Evolutionary conservation across 2,329 filamentous ascomycete species (phyloP).

Genomic region (Paramyrothecium roridum): DNA sequence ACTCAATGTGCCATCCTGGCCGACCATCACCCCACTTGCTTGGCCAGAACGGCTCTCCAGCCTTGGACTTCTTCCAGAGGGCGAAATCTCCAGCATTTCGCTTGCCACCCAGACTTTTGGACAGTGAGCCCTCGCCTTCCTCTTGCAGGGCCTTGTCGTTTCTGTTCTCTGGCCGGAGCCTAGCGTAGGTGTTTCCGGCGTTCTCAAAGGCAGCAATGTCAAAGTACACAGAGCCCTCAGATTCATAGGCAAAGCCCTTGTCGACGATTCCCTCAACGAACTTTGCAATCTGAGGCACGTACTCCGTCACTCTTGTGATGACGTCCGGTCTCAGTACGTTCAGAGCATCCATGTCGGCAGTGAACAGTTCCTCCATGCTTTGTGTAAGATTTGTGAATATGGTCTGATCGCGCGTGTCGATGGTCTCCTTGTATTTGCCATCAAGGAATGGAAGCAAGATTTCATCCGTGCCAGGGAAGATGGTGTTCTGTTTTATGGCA

Average conservation of each 20-base stretch:
- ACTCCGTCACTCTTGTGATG: constrained; percentile 88
- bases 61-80: constrained; percentile 89
- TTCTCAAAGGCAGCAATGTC: constrained; percentile 85
- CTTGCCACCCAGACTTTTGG: constrained; percentile 62
- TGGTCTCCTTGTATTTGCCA: constrained; percentile 57
- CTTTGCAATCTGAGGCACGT: constrained; percentile 78
- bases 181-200: constrained; percentile 79
- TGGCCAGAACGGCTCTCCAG: constrained; percentile 87
- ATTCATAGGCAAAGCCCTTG: constrained; percentile 81
- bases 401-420: constrained; percentile 59
- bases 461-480: constrained; percentile 57
- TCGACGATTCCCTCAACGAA: constrained; percentile 81
- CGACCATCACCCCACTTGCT: constrained; percentile 85
- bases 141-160: constrained; percentile 80
- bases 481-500: constrained; percentile 43
- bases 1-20: constrained; percentile 97
- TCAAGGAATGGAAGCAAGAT: constrained; percentile 84
- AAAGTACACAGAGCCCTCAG: constrained; percentile 89
- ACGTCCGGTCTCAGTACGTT: constrained; percentile 82
- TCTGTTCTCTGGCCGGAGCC: constrained; percentile 79
- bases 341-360: constrained; percentile 79
- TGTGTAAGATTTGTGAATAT: constrained; percentile 87
- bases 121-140: constrained; percentile 84
- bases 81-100: constrained; percentile 81
- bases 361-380: constrained; percentile 84